phyloP scores from a whole-genome alignment of 106 monocot species.

The Dendrobium chrysotoxum region DNA sequence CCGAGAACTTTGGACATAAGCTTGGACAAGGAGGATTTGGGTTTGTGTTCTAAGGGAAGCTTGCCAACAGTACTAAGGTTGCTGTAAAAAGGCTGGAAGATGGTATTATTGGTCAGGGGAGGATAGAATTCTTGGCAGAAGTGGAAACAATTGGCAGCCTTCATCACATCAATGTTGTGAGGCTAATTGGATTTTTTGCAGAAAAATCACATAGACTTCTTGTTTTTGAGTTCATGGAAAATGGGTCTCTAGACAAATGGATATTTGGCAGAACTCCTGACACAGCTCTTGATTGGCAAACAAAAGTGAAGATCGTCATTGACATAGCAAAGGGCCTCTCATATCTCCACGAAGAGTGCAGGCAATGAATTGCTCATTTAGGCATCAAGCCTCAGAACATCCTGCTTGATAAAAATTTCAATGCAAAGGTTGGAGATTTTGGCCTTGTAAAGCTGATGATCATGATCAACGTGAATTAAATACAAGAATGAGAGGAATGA shows the following conservation, averaged over 20 bases:
- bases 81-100: slow-evolving; percentile 55
- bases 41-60: slow-evolving; percentile 48
- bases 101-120: slow-evolving; percentile 43
- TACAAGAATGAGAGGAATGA: too few species aligned
- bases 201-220: too few species aligned
- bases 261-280: too few species aligned
- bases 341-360: too few species aligned
- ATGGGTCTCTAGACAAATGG: too few species aligned
- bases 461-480: too few species aligned
- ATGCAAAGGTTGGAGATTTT: slow-evolving; percentile 20
- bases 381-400: slow-evolving; percentile 3
- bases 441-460: background rate
- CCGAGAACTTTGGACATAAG: slow-evolving; percentile 34
- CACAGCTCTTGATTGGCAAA: too few species aligned
- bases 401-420: slow-evolving; percentile 14
- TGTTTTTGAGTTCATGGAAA: too few species aligned
- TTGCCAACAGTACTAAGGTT: slow-evolving; percentile 39
- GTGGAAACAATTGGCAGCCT: slow-evolving; percentile 59
- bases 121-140: slow-evolving; percentile 59
- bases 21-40: slow-evolving; percentile 67
- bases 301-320: too few species aligned
- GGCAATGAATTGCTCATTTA: too few species aligned
- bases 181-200: background rate
- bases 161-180: slow-evolving; percentile 75
- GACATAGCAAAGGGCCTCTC: too few species aligned